Evolutionary conservation across 2,329 filamentous ascomycete species (phyloP), one percentile per base, ranked within the genome.

Genomic region (Amylocarpus encephaloides): DNA sequence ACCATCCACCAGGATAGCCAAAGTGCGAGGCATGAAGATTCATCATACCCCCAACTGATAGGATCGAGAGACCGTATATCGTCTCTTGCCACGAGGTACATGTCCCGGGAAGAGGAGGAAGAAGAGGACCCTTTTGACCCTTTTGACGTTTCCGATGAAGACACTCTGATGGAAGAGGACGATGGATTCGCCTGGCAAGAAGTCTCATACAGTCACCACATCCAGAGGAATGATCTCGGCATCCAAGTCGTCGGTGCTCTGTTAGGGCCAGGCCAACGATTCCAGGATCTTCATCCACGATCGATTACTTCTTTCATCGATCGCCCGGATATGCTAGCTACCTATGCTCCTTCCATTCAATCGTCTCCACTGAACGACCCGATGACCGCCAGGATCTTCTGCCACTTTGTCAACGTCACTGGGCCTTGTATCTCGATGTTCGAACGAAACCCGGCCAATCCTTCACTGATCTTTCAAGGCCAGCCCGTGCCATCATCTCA

Each of bases 341-440:
- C 78, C 2, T 90, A 91, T 59, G 74, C 76, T 36, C 84, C 85
- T 5, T 80, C 80, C 1, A 76, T 80, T 3, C 70, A 76, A 18
- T 80, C 79, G 30, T 85, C 84, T 35, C 91, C 93, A 30, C 71
- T 96, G 26, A 87, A 83, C 59, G 89, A 96, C 57, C 78, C 82
- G 2, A 83, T 85, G 56, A 92, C 88, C 10, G 85, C 88, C 12
- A 79, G 84, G 29, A 83, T 95, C 6, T 97, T 97, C 66, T 85
- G 85, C 66, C 90, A 97, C 68, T 97, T 96, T 66, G 82, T 97
- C 42, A 86, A 89, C 59, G 85, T 93, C 6, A 95, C 90, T 2
- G 91, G 86, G 0, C 88, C 90, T 1, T 86, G 81, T 57, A 80
- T 97, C 64, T 95, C 91, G 1, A 77, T 95, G 26, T 95, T 88